Conservation (phyloP, 768 basidiomycete genomes). For the Cubamyces lactineus region DNA sequence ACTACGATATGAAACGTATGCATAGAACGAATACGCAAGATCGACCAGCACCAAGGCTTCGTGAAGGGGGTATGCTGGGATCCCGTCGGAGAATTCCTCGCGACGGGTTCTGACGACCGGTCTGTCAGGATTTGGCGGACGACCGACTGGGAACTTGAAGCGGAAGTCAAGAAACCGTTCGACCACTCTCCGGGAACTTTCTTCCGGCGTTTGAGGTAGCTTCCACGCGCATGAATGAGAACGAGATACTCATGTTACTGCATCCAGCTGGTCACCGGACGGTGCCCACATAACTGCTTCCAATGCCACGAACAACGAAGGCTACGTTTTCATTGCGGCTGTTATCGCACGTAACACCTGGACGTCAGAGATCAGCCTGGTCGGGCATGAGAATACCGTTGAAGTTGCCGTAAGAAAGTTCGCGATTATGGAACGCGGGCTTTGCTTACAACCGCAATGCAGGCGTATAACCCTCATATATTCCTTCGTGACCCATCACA, state of each 20-base stretch:
- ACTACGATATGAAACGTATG: neutral
- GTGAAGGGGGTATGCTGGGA: slow-evolving; percentile 99
- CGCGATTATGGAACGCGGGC: neutral
- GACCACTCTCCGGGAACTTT: slow-evolving; percentile 94
- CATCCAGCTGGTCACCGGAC: slow-evolving; percentile 92
- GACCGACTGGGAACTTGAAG: slow-evolving; percentile 85
- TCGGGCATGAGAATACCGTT: slow-evolving; percentile 96
- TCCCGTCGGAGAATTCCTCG: slow-evolving; percentile 95
- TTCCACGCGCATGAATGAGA: no score
- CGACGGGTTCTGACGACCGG: slow-evolving; percentile 97
- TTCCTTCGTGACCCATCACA: slow-evolving; percentile 77
- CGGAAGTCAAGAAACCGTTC: slow-evolving; percentile 88
- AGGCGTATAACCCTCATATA: slow-evolving; percentile 94
- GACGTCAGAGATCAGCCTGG: slow-evolving; percentile 90
- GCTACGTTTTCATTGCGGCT: slow-evolving; percentile 96
- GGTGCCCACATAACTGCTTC: slow-evolving; percentile 98
- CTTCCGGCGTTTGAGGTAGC: slow-evolving; percentile 84
- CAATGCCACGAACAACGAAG: slow-evolving; percentile 94
- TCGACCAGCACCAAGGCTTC: slow-evolving; percentile 92
- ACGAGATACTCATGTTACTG: neutral
- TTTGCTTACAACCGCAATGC: slow-evolving; percentile 14
- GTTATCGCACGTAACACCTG: slow-evolving; percentile 90
- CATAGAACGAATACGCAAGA: slow-evolving; percentile 78
- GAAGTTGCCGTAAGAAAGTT: slow-evolving; percentile 79
- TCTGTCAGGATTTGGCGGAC: slow-evolving; percentile 98